Evolutionary conservation across 306 rosid species (phyloP).

Genomic region (Hippophae rhamnoides): DNA sequence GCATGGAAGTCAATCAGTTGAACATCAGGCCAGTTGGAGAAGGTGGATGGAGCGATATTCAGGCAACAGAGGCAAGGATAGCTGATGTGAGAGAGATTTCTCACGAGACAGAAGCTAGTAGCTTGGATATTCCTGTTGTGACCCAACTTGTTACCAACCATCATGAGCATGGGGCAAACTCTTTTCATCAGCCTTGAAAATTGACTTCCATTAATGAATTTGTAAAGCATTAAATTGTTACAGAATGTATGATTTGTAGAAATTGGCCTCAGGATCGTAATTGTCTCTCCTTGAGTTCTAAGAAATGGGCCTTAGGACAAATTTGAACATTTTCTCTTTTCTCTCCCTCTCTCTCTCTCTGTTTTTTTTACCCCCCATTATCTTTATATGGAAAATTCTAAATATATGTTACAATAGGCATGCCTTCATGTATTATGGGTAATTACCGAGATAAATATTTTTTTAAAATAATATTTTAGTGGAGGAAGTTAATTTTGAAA

Average conservation of each 20-base stretch:
- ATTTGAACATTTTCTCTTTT: not conserved
- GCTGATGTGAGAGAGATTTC: slow-evolving; percentile 89
- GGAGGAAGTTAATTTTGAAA: too few relatives aligned
- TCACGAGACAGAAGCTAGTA: slow-evolving; percentile 61
- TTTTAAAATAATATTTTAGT: too few relatives aligned
- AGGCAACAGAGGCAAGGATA: slow-evolving; percentile 81
- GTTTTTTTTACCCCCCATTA: too few relatives aligned
- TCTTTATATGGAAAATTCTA: too few relatives aligned
- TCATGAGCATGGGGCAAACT: slow-evolving; percentile 60
- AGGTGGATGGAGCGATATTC: slow-evolving; percentile 89
- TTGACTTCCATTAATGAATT: slow-evolving; percentile 9
- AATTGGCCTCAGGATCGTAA: slow-evolving; percentile 26
- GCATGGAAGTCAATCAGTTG: slow-evolving; percentile 55
- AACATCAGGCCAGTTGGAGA: slow-evolving; percentile 57
- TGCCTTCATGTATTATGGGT: too few relatives aligned
- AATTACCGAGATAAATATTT: too few relatives aligned
- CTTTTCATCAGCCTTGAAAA: slow-evolving; percentile 59
- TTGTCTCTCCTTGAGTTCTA: too few relatives aligned
- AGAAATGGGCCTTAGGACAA: slow-evolving; percentile 31
- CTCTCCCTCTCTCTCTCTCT: too few relatives aligned
- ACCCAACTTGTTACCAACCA: slow-evolving; percentile 54
- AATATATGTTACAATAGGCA: too few relatives aligned
- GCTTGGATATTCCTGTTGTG: slow-evolving; percentile 88
- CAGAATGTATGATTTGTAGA: slow-evolving; percentile 14
- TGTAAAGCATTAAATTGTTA: slow-evolving; percentile 15